Percentiles rank a stretch among this genome's conserved stretches.
phyloP scores from a whole-genome alignment of 768 basidiomycete genomes.

The Tulasnella sp. region DNA sequence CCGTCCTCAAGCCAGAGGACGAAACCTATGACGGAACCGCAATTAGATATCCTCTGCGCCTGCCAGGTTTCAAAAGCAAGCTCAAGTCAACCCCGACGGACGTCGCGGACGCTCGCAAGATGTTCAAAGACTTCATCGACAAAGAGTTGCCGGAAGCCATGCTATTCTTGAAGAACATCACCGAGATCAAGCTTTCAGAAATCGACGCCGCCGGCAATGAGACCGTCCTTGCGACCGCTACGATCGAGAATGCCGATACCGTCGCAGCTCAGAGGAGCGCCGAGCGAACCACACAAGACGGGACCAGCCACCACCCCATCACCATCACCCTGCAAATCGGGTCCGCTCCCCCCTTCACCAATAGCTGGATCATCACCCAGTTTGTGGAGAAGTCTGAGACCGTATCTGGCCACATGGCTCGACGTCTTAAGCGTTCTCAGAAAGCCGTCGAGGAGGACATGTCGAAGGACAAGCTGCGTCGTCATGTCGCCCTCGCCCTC shows the following conservation, averaged over 20 bases:
- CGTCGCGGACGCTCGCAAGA: slow-evolving; percentile 45
- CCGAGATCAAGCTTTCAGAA: slow-evolving; percentile 41
- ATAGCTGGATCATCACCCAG: slow-evolving; percentile 20
- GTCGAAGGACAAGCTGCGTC: slow-evolving; percentile 42
- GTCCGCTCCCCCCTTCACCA: background rate
- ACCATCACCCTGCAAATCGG: background rate
- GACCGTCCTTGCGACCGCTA: slow-evolving; percentile 27
- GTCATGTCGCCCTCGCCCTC: slow-evolving; percentile 37
- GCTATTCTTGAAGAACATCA: slow-evolving; percentile 23
- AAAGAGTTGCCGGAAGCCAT: slow-evolving; percentile 7
- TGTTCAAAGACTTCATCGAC: slow-evolving; percentile 31
- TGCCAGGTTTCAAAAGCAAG: slow-evolving; percentile 36
- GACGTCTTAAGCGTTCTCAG: background rate
- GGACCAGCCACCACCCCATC: background rate
- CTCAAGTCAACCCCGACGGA: slow-evolving; percentile 40
- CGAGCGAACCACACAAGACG: background rate
- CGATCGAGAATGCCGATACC: background rate
- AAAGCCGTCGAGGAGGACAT: slow-evolving; percentile 32
- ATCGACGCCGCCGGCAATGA: slow-evolving; percentile 34
- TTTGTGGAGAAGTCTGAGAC: slow-evolving; percentile 34
- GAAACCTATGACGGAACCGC: slow-evolving; percentile 40
- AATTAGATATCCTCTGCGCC: slow-evolving; percentile 48
- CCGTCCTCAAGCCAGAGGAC: background rate
- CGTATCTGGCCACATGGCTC: slow-evolving; percentile 29
- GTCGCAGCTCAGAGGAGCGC: background rate